Percentiles rank a stretch among this genome's conserved stretches.
Evolutionary conservation across 305 asterid genomes (phyloP).

Genomic region (Fraxinus greggii): DNA sequence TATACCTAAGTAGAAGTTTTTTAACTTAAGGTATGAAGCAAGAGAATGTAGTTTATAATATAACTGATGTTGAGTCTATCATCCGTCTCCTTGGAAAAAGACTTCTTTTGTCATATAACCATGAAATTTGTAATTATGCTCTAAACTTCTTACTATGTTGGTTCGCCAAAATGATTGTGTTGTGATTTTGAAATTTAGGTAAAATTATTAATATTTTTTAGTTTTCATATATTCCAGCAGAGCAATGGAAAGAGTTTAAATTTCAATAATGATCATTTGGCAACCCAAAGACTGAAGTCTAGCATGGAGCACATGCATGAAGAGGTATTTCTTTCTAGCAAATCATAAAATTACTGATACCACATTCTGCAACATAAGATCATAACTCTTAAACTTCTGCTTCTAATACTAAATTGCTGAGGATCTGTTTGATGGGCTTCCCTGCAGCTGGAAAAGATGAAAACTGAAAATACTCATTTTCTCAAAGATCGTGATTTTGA

Average conservation of each 20-base stretch:
- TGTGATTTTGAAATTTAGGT: background rate
- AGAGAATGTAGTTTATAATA: background rate
- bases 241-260: conserved; percentile 39
- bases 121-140: background rate
- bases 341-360: background rate
- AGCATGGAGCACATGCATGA: conserved; percentile 84
- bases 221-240: conserved; percentile 11
- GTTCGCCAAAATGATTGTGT: background rate
- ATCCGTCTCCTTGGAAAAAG: background rate
- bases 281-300: conserved; percentile 61
- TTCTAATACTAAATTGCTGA: background rate
- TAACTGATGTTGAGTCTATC: background rate
- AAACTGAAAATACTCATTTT: conserved; percentile 59
- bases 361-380: background rate
- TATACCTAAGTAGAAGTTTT: background rate
- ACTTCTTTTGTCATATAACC: background rate
- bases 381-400: conserved; percentile 7
- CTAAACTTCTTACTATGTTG: background rate
- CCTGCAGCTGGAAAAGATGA: conserved; percentile 93
- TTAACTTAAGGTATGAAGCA: background rate
- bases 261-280: conserved; percentile 33
- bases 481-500: conserved; percentile 39
- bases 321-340: conserved; percentile 55
- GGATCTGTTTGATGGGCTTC: background rate
- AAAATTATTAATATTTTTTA: background rate